Percentiles rank a stretch among this genome's conserved stretches.
Evolutionary conservation across 345 rosid species (phyloP).

Genomic region (Passiflora organensis): DNA sequence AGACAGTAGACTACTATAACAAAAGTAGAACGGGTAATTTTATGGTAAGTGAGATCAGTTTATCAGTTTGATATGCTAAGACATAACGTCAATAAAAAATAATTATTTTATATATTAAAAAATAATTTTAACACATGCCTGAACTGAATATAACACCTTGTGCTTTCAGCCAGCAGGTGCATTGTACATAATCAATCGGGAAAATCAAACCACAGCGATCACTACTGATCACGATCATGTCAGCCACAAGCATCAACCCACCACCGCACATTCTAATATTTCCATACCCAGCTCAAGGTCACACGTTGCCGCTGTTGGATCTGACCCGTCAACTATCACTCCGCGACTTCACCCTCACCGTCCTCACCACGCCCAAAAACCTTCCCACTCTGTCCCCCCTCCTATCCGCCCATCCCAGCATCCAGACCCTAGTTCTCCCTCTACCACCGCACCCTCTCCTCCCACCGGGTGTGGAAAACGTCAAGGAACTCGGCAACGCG

Average conservation of each 20-base stretch:
- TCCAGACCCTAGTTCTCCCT: conserved; percentile 32
- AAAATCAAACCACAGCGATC: background rate
- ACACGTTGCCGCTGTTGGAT: conserved; percentile 48
- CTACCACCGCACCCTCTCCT: conserved; percentile 51
- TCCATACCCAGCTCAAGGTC: conserved; percentile 78
- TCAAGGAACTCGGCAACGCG: conserved; percentile 42
- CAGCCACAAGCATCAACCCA: background rate
- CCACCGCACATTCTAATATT: conserved; percentile 49
- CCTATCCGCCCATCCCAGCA: conserved; percentile 28
- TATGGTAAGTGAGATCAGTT: background rate
- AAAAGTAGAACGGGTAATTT: too few species aligned
- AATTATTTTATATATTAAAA: too few species aligned
- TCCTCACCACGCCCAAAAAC: conserved; percentile 51
- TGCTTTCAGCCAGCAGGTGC: too few species aligned
- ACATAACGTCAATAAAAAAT: background rate
- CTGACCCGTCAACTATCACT: conserved; percentile 48
- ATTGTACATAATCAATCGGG: background rate
- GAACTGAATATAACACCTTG: too few species aligned
- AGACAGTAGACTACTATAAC: too few species aligned
- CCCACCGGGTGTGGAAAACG: conserved; percentile 55
- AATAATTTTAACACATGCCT: too few species aligned
- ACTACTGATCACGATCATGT: background rate
- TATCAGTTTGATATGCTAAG: background rate
- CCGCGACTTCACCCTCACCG: conserved; percentile 33
- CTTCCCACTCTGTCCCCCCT: conserved; percentile 45